Conservation (phyloP, 1,139 yeast genomes). For the Protomyces arabidopsidicola region DNA sequence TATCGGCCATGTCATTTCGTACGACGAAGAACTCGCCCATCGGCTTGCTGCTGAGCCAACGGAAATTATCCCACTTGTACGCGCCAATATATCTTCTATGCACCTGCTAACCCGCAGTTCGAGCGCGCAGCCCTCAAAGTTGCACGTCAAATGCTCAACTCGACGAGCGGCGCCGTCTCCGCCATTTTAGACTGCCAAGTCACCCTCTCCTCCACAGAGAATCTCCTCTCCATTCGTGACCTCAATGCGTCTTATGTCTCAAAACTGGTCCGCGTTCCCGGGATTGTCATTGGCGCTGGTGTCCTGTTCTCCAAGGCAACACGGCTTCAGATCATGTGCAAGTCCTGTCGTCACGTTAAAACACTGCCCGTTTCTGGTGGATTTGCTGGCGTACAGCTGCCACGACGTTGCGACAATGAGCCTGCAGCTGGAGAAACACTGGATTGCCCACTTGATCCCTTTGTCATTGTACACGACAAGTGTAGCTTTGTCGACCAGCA, state of each 20-base stretch:
- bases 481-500: constrained; percentile 93
- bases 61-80: constrained; percentile 68
- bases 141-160: constrained; percentile 71
- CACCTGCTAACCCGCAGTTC: constrained; percentile 42
- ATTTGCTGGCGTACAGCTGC: constrained; percentile 73
- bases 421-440: constrained; percentile 57
- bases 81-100: constrained; percentile 2
- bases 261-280: constrained; percentile 83
- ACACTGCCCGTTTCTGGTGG: constrained; percentile 63
- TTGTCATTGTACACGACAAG: constrained; percentile 86
- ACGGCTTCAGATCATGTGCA: constrained; percentile 75
- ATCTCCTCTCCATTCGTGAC: constrained; percentile 69
- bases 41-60: constrained; percentile 79
- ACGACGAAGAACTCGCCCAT: constrained; percentile 83
- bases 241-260: constrained; percentile 85
- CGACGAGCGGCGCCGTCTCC: constrained; percentile 48
- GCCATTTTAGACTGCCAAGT: constrained; percentile 79
- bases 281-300: constrained; percentile 88
- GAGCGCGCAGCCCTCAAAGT: constrained; percentile 87
- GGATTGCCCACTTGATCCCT: constrained; percentile 86
- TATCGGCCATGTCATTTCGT: constrained; percentile 79
- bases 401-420: constrained; percentile 60
- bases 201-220: constrained; percentile 68
- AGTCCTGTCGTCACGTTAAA: constrained; percentile 78
- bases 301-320: constrained; percentile 88